These are phyloP conservation scores for Escallonia rubra DNA, from an alignment of 129 eudicot genomes.

Conservation along the genomic window DNA sequence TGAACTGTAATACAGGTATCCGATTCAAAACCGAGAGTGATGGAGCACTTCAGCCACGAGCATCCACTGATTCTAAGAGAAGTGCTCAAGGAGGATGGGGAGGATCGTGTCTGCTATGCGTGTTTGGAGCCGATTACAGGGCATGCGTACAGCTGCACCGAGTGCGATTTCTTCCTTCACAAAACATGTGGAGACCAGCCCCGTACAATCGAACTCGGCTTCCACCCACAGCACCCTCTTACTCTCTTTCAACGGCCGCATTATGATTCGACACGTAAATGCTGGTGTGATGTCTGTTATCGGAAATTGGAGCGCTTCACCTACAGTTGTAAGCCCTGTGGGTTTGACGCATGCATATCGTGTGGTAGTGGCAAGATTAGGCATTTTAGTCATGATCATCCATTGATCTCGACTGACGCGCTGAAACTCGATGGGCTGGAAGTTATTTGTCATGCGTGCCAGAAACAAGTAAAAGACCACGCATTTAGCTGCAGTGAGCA, in stretches of 20 bases:
- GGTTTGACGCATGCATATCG: too few relatives aligned
- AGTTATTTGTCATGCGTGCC: too few relatives aligned
- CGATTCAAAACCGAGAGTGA: too few relatives aligned
- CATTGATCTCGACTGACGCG: too few relatives aligned
- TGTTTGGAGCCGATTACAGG: not conserved
- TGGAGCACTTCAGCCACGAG: not conserved
- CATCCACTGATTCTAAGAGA: not conserved
- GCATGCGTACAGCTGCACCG: not conserved
- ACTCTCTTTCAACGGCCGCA: not conserved
- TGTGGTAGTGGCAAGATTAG: too few relatives aligned
- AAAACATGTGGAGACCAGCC: not conserved
- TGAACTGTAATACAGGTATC: too few relatives aligned
- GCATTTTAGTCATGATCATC: too few relatives aligned
- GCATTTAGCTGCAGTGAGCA: too few relatives aligned
- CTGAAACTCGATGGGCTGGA: too few relatives aligned
- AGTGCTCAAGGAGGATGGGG: not conserved
- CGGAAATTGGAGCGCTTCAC: not conserved
- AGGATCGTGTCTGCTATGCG: not conserved
- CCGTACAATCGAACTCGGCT: not conserved
- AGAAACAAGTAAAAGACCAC: too few relatives aligned
- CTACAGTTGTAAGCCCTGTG: not conserved
- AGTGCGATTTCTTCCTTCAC: not conserved
- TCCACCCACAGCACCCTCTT: not conserved
- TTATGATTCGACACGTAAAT: too few relatives aligned
- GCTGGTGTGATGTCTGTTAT: not conserved